Conservation (phyloP, 2,329 filamentous ascomycete species). For the Aspergillus unguis region DNA sequence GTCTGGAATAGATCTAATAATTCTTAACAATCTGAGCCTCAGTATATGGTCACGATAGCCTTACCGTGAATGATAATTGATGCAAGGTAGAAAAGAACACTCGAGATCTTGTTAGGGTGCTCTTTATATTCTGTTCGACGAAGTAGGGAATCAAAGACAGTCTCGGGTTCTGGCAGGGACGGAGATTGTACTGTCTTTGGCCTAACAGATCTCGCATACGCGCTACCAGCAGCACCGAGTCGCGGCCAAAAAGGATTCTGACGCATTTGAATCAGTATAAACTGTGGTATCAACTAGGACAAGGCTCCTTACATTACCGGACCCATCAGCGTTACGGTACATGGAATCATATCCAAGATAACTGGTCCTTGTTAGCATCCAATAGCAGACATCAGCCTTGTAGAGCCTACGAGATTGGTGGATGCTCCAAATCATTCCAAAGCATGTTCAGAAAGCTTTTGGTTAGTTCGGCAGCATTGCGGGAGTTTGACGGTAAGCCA, state of each 20-base stretch:
- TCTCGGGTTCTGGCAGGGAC: slow-evolving; percentile 61
- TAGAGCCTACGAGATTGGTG: slow-evolving; percentile 46
- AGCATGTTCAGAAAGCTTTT: slow-evolving; percentile 52
- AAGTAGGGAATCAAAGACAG: slow-evolving; percentile 67
- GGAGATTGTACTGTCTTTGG: slow-evolving; percentile 56
- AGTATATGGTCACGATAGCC: not conserved
- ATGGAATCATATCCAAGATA: slow-evolving; percentile 37
- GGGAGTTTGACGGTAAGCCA: slow-evolving; percentile 36
- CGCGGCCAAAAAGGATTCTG: slow-evolving; percentile 62
- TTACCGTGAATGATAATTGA: slow-evolving; percentile 61
- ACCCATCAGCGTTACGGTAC: slow-evolving; percentile 38
- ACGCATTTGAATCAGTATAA: slow-evolving; percentile 23
- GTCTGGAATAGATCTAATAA: slow-evolving; percentile 61
- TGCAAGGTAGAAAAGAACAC: slow-evolving; percentile 71
- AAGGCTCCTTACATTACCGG: slow-evolving; percentile 35
- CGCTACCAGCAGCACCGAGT: slow-evolving; percentile 62
- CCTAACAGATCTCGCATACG: slow-evolving; percentile 66
- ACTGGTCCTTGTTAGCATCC: slow-evolving; percentile 19
- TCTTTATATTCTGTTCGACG: slow-evolving; percentile 59
- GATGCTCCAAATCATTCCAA: slow-evolving; percentile 55
- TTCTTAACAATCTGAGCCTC: slow-evolving; percentile 17
- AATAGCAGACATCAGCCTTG: slow-evolving; percentile 21
- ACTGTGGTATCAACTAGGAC: slow-evolving; percentile 18
- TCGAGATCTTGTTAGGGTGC: slow-evolving; percentile 70
- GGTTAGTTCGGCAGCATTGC: slow-evolving; percentile 40